These are phyloP conservation scores for Podaxis carcinomalis DNA, from an alignment of 768 basidiomycete genomes.

Conservation along the genomic window DNA sequence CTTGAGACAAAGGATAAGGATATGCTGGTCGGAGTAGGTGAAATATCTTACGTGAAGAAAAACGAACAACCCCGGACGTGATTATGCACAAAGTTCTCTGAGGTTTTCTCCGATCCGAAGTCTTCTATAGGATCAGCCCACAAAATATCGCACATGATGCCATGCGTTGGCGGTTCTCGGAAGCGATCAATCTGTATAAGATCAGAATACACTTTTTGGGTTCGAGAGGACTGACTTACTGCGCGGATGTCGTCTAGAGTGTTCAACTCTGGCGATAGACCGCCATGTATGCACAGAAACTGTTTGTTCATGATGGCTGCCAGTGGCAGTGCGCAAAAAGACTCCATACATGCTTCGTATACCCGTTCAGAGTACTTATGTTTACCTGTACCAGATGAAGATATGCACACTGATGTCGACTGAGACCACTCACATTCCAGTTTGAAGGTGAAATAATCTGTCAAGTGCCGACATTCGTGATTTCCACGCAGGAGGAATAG, in stretches of 20 bases:
- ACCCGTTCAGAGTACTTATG: slow-evolving; percentile 98
- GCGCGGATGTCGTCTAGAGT: slow-evolving; percentile 92
- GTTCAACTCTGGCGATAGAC: slow-evolving; percentile 90
- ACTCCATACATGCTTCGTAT: slow-evolving; percentile 98
- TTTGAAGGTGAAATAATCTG: slow-evolving; percentile 99
- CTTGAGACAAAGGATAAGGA: slow-evolving; percentile 33
- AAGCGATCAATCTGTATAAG: slow-evolving; percentile 85
- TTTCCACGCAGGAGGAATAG: slow-evolving; percentile 96
- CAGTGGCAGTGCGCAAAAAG: slow-evolving; percentile 91
- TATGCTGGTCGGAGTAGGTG: not conserved
- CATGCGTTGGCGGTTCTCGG: slow-evolving; percentile 95
- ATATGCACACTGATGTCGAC: slow-evolving; percentile 6
- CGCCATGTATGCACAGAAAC: slow-evolving; percentile 97
- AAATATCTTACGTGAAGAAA: slow-evolving; percentile 60
- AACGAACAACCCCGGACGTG: slow-evolving; percentile 96
- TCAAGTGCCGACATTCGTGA: slow-evolving; percentile 97
- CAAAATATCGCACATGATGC: slow-evolving; percentile 97
- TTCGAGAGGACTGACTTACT: slow-evolving; percentile 41
- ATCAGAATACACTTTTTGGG: not conserved
- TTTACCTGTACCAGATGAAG: slow-evolving; percentile 57
- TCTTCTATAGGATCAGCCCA: slow-evolving; percentile 99
- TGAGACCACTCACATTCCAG: slow-evolving; percentile 74
- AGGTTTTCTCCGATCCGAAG: slow-evolving; percentile 90
- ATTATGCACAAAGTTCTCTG: slow-evolving; percentile 90
- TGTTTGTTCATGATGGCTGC: slow-evolving; percentile 99